Evolutionary conservation across 2,329 filamentous ascomycete species (phyloP), one percentile per base, ranked within the genome.

Genomic region (Proliferodiscus dingleyae): DNA sequence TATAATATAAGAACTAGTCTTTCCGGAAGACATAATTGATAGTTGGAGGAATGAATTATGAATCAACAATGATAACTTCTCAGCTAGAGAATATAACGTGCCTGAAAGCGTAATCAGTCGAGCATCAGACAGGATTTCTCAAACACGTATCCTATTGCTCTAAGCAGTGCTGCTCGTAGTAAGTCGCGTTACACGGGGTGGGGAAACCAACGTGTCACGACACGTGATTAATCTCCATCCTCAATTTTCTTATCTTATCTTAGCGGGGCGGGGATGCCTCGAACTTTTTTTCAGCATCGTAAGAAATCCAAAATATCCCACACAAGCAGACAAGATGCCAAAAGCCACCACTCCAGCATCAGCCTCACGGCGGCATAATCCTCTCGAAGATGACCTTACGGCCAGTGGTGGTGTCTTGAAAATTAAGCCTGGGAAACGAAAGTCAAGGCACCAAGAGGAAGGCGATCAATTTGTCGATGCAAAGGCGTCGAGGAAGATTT

Each of bases 341-440:
- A 95, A 95, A 72, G 81, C 84, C 39, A 78, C 73, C 22, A 77
- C 78, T 46, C 73, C 79, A 15, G 75, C 69, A 51, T 67, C 72
- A 55, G 74, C 73, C 47, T 70, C 65, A 50, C 81, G 84, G 61
- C 82, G 87, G 54, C 91, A 96, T 70, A 94, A 94, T 58, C 90
- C 91, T 32, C 84, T 98, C 49, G 85, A 91, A 59, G 87, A 95
- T 62, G 93, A 97, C 61, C 75, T 97, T 63, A 69, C 84, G 57
- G 74, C 88, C 56, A 77, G 83, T 47, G 32, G 32, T n/a, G 75
- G 83, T 50, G 72, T 83, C 55, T 66, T 91, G 61, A 80, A 90
- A 70, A 81, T 81, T 64, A 83, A 90, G 74, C 82, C 82, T 56
- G 74, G 74, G 60, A 88, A 88, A 71, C 75, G 76, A 57, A 85